Evolutionary conservation across 306 rosid species (phyloP).

Genomic region (Erythrophleum fordii): DNA sequence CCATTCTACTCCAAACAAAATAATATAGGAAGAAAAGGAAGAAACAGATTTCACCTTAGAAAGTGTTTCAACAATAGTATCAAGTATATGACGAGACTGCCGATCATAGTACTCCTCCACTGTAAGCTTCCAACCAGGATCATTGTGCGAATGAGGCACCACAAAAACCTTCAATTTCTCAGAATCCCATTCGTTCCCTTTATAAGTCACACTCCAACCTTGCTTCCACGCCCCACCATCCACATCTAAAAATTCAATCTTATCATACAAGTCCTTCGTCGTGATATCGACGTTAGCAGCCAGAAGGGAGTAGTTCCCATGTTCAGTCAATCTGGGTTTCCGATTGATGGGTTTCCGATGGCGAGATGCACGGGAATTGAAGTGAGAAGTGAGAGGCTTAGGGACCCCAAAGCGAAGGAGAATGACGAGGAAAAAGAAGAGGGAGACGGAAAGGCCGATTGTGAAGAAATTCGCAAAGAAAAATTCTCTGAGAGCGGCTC

Average conservation of each 20-base stretch:
- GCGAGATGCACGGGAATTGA: conserved; percentile 51
- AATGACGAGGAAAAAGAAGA: conserved; percentile 68
- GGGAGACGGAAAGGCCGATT: conserved; percentile 65
- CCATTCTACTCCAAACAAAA: not conserved
- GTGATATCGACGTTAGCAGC: conserved; percentile 78
- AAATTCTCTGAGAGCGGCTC: conserved; percentile 71
- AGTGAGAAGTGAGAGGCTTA: conserved; percentile 60
- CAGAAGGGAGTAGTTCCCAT: conserved; percentile 28
- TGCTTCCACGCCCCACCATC: conserved; percentile 99
- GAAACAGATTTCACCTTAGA: conserved; percentile 57
- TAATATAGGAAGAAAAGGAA: not conserved
- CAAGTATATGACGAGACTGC: conserved; percentile 84
- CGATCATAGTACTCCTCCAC: conserved; percentile 88
- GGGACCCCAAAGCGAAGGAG: conserved; percentile 80
- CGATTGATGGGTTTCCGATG: conserved; percentile 52
- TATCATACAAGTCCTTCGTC: conserved; percentile 80
- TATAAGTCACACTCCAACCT: conserved; percentile 84
- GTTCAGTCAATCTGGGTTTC: conserved; percentile 38
- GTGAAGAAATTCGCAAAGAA: conserved; percentile 77
- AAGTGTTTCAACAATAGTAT: conserved; percentile 86
- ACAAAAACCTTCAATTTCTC: conserved; percentile 90
- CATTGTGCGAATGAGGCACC: conserved; percentile 98
- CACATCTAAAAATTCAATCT: conserved; percentile 75
- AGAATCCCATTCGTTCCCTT: conserved; percentile 90
- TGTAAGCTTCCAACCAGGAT: conserved; percentile 98